Conservation (phyloP, 768 basidiomycete genomes). For the Rhodosporidiobolus odoratus region DNA sequence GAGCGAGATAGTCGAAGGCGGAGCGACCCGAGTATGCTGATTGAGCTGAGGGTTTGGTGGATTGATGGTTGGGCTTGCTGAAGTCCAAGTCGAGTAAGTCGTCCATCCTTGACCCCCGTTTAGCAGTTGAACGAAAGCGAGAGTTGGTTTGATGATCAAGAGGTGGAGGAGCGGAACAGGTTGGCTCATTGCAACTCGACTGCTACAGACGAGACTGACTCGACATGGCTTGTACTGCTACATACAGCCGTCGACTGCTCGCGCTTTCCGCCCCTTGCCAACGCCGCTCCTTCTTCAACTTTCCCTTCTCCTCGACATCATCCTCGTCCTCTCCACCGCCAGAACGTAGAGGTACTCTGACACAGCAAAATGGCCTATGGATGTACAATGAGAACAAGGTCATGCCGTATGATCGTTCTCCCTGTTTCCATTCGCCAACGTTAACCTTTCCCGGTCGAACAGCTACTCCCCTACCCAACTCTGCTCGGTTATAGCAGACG, state of each 20-base stretch:
- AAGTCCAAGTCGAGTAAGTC: conserved; percentile 41
- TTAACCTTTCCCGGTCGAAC: background rate
- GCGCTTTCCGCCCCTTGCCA: background rate
- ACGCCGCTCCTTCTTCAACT: conserved; percentile 18
- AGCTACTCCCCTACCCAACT: conserved; percentile 67
- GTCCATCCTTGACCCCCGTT: conserved; percentile 25
- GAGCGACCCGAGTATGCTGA: background rate
- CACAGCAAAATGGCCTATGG: conserved; percentile 52
- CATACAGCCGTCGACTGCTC: background rate
- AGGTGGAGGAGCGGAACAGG: background rate
- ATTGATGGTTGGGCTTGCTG: background rate
- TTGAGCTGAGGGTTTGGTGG: background rate
- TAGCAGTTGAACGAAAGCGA: background rate
- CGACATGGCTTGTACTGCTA: too few relatives aligned
- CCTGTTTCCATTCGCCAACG: background rate
- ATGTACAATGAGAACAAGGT: conserved; percentile 77
- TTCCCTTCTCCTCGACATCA: conserved; percentile 24
- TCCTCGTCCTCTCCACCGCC: conserved; percentile 6
- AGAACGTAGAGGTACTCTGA: conserved; percentile 20
- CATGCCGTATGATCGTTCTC: conserved; percentile 63
- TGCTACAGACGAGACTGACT: too few relatives aligned
- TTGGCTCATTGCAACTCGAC: too few relatives aligned
- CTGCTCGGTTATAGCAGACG: conserved; percentile 79
- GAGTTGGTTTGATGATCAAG: background rate
- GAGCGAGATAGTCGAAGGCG: conserved; percentile 35